A percentile compares a stretch with the other conserved stretches of the same genome.
These are phyloP conservation scores for Tolypocladium amazonense DNA, from an alignment of 2,329 filamentous ascomycete genomes.

Conservation along the genomic window DNA sequence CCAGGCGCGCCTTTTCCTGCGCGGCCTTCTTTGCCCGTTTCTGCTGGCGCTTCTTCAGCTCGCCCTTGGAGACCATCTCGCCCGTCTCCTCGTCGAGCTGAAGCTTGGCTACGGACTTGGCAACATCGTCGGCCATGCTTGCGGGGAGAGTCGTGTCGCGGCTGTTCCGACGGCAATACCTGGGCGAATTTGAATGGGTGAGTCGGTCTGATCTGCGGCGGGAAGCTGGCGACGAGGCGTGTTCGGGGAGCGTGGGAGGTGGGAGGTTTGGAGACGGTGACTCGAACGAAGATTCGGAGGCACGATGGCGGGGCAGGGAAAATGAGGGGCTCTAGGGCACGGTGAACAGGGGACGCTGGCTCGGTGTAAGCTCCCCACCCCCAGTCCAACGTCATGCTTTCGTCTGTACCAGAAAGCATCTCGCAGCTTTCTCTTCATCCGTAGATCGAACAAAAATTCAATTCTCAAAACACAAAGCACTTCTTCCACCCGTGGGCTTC, in stretches of 20 bases:
- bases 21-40: constrained; percentile 47
- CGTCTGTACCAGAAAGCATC: neutral
- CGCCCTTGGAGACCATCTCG: constrained; percentile 53
- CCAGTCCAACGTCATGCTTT: neutral
- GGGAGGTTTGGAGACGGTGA: neutral
- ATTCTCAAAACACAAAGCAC: neutral
- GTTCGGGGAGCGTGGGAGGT: neutral
- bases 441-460: neutral
- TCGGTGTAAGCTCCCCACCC: neutral
- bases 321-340: neutral
- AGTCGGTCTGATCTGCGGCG: neutral
- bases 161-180: neutral
- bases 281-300: neutral
- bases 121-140: constrained; percentile 35
- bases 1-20: constrained; percentile 63
- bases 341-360: neutral
- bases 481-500: neutral
- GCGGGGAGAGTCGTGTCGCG: neutral
- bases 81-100: constrained; percentile 51
- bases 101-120: constrained; percentile 42
- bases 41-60: constrained; percentile 48
- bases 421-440: neutral
- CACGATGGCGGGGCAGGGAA: neutral
- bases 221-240: neutral
- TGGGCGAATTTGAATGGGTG: neutral